Percentiles rank a stretch among this genome's conserved stretches.
Evolutionary conservation across 1,284 basidiomycete genomes (phyloP).

Genomic region (Pisolithus thermaeus): DNA sequence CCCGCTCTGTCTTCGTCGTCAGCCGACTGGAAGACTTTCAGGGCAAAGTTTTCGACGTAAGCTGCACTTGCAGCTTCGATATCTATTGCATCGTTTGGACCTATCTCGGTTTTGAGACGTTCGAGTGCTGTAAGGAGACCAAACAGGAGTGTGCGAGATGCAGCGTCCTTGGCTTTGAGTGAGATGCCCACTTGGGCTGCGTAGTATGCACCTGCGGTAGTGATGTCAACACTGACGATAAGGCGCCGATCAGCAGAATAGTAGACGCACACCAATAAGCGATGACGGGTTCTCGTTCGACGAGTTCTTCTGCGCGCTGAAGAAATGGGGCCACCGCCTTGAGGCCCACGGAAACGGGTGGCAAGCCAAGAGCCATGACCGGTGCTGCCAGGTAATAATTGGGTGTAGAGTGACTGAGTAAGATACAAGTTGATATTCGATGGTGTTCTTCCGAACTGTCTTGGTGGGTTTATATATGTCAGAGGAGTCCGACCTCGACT

Average conservation of each 20-base stretch:
- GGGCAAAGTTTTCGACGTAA: constrained; percentile 92
- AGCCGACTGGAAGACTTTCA: constrained; percentile 83
- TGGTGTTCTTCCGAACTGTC: too few species aligned
- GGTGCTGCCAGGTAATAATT: too few species aligned
- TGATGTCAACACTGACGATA: neutral
- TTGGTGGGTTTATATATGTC: too few species aligned
- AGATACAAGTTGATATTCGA: too few species aligned
- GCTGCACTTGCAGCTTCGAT: constrained; percentile 79
- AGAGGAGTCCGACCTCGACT: too few species aligned
- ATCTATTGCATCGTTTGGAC: constrained; percentile 76
- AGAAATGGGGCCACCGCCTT: constrained; percentile 72
- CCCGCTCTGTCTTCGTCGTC: constrained; percentile 87
- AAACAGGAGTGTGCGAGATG: constrained; percentile 68
- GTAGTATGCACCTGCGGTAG: constrained; percentile 71
- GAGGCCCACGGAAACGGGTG: constrained; percentile 51
- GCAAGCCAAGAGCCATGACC: constrained; percentile 43
- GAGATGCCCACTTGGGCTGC: constrained; percentile 85
- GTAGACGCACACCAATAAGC: constrained; percentile 81
- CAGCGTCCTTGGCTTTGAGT: constrained; percentile 51
- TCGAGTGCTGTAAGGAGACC: constrained; percentile 78
- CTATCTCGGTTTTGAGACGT: constrained; percentile 71
- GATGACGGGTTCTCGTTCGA: constrained; percentile 76
- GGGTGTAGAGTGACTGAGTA: neutral
- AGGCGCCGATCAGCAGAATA: neutral
- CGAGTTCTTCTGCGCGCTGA: constrained; percentile 86